Evolutionary conservation across 805 yeast genomes (phyloP).

Genomic region (Yamadazyma sp.): DNA sequence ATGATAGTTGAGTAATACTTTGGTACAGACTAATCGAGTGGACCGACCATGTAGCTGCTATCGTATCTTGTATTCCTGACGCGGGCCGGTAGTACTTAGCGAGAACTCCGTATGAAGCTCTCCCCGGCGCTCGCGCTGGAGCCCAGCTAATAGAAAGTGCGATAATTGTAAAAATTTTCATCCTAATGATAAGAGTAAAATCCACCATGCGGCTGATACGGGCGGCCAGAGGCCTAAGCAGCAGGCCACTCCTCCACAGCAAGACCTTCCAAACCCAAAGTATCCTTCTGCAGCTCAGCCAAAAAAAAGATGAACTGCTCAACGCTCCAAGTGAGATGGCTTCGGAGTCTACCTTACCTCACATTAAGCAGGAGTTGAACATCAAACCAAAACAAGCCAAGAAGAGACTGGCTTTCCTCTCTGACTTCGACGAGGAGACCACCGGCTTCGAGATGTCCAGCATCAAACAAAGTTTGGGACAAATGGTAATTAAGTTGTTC

Average conservation of each 20-base stretch:
- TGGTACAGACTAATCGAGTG: no score
- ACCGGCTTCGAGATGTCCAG: slow-evolving; percentile 36
- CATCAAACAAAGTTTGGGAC: slow-evolving; percentile 54
- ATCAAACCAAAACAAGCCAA: slow-evolving; percentile 36
- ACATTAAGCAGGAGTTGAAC: slow-evolving; percentile 33
- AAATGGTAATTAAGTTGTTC: slow-evolving; percentile 58
- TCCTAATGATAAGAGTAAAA: slow-evolving; percentile 5
- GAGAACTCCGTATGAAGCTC: no score
- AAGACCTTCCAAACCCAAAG: slow-evolving; percentile 12
- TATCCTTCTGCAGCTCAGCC: slow-evolving; percentile 9
- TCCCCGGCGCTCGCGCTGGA: no score
- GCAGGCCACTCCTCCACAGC: neutral
- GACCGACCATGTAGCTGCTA: no score
- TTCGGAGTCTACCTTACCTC: slow-evolving; percentile 40
- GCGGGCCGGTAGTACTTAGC: no score
- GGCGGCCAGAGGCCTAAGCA: slow-evolving; percentile 7
- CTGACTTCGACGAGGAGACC: slow-evolving; percentile 38
- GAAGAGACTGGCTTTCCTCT: slow-evolving; percentile 38
- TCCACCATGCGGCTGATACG: slow-evolving; percentile 1
- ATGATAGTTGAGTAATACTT: no score
- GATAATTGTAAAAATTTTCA: slow-evolving; percentile 8
- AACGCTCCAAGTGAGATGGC: slow-evolving; percentile 38
- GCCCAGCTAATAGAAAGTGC: slow-evolving; percentile 6
- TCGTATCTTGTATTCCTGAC: no score
- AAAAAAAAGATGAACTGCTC: slow-evolving; percentile 6